Percentiles rank a stretch among this genome's conserved stretches.
phyloP scores from a whole-genome alignment of 441 rosid species.

The Iberis amara region DNA sequence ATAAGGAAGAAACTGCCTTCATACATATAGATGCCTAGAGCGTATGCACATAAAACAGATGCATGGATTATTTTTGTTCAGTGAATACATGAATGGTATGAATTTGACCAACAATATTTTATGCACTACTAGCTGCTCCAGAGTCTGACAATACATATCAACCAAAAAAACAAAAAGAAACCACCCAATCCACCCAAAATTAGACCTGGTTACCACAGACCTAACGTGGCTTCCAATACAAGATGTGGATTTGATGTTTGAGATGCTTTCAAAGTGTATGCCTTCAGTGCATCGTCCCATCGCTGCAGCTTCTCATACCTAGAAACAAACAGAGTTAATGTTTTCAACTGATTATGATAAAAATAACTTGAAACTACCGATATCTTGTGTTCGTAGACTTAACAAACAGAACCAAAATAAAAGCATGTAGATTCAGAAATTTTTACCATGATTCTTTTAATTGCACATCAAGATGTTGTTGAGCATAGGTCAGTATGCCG shows the following conservation, averaged over 20 bases:
- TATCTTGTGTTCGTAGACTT: constrained; percentile 1
- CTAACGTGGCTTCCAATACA: constrained; percentile 88
- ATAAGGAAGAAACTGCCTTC: constrained; percentile 4
- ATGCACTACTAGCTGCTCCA: constrained; percentile 9
- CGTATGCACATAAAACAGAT: constrained; percentile 12
- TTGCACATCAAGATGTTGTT: constrained; percentile 84
- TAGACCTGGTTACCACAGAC: constrained; percentile 36
- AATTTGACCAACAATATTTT: constrained; percentile 11
- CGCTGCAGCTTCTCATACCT: constrained; percentile 99
- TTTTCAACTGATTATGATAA: constrained; percentile 17
- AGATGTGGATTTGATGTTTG: constrained; percentile 83
- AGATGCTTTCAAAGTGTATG: constrained; percentile 81
- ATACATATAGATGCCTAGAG: constrained; percentile 7
- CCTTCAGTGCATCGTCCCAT: constrained; percentile 99
- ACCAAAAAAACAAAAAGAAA: not conserved
- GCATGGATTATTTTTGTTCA: constrained; percentile 8
- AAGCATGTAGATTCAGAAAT: constrained; percentile 17
- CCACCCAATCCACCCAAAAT: constrained; percentile 6
- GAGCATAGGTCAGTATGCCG: constrained; percentile 96
- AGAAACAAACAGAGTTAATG: constrained; percentile 25
- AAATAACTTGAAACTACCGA: constrained; percentile 15
- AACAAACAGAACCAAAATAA: constrained; percentile 9
- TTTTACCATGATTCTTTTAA: constrained; percentile 96
- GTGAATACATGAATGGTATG: constrained; percentile 14
- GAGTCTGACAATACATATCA: not conserved